A percentile compares a stretch with the other conserved stretches of the same genome.
These are phyloP conservation scores for Arachis stenosperma DNA, from an alignment of 306 rosid species.

Conservation along the genomic window DNA sequence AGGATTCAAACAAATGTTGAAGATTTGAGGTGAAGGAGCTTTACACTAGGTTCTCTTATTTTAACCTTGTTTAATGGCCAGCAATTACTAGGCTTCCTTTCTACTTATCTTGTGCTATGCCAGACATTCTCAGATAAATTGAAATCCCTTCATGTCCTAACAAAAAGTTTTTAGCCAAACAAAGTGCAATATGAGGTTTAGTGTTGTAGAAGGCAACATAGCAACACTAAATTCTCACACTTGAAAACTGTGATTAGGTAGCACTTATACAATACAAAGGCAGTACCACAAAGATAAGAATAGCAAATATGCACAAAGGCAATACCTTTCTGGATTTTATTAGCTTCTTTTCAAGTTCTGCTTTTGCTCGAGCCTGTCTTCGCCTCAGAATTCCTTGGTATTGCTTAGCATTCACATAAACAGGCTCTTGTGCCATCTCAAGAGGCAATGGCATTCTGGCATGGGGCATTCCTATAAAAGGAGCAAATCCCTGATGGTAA, in stretches of 20 bases:
- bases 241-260: background rate
- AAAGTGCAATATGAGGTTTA: conserved; percentile 6
- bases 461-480: conserved; percentile 88
- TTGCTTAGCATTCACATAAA: conserved; percentile 95
- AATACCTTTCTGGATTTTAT: conserved; percentile 91
- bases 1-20: background rate
- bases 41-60: background rate
- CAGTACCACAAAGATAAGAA: conserved; percentile 1
- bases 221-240: background rate
- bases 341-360: conserved; percentile 90
- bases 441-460: conserved; percentile 96
- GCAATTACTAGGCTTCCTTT: background rate
- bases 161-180: background rate
- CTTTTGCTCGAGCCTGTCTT: conserved; percentile 97
- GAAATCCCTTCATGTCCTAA: background rate
- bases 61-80: conserved; percentile 21
- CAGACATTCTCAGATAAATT: background rate
- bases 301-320: background rate
- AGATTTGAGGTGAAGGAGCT: background rate
- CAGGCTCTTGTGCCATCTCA: conserved; percentile 98
- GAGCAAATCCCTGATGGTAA: conserved; percentile 75
- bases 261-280: conserved; percentile 8
- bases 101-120: background rate
- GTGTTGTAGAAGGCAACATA: background rate
- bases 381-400: conserved; percentile 96